Percentiles rank a stretch among this genome's conserved stretches.
phyloP scores from a whole-genome alignment of 805 yeast genomes.

The Candida maesae region DNA sequence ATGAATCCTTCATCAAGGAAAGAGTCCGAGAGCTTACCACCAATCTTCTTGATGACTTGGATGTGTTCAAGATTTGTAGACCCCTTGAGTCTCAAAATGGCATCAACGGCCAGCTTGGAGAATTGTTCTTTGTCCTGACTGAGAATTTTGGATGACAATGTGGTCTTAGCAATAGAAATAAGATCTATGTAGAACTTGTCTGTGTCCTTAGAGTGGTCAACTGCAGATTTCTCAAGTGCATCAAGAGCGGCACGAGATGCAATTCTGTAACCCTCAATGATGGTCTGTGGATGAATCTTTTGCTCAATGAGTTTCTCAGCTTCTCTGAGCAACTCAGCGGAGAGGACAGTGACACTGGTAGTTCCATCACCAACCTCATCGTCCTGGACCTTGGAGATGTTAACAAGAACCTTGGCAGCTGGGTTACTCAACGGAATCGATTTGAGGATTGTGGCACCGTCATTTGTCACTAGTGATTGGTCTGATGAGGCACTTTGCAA shows the following conservation, averaged over 20 bases:
- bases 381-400: slow-evolving; percentile 93
- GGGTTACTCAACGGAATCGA: slow-evolving; percentile 95
- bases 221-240: slow-evolving; percentile 74
- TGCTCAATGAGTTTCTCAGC: slow-evolving; percentile 90
- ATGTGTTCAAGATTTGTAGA: slow-evolving; percentile 88
- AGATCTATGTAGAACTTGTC: slow-evolving; percentile 68
- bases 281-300: slow-evolving; percentile 96
- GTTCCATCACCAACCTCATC: slow-evolving; percentile 63
- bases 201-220: slow-evolving; percentile 75
- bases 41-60: slow-evolving; percentile 88
- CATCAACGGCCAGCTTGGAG: slow-evolving; percentile 89
- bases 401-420: slow-evolving; percentile 93
- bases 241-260: slow-evolving; percentile 81
- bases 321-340: slow-evolving; percentile 89
- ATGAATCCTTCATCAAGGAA: slow-evolving; percentile 96
- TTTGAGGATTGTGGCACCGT: slow-evolving; percentile 95
- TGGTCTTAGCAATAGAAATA: slow-evolving; percentile 85
- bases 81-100: slow-evolving; percentile 85
- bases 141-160: slow-evolving; percentile 87
- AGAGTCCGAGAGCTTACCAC: slow-evolving; percentile 89
- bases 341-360: slow-evolving; percentile 87
- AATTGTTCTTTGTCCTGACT: slow-evolving; percentile 93
- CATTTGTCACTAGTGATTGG: slow-evolving; percentile 82
- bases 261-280: slow-evolving; percentile 90
- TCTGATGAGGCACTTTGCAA: slow-evolving; percentile 84